Evolutionary conservation across 2,329 filamentous ascomycete species (phyloP), one percentile per base, ranked within the genome.

Genomic region (Cryphonectria radicalis): DNA sequence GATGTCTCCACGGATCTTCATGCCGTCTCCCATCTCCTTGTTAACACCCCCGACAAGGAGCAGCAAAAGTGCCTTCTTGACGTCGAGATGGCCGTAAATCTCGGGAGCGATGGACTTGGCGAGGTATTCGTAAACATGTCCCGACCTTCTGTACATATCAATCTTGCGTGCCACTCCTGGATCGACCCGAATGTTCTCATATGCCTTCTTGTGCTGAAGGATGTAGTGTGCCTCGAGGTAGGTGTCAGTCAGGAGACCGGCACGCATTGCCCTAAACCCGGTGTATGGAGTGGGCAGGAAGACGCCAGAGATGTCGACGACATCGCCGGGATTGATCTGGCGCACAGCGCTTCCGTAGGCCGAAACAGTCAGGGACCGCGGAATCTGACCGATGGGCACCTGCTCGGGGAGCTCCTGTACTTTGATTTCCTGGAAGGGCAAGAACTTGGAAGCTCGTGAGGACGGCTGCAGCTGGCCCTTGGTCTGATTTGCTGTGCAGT

Each of bases 361-460:
- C 77, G 97, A 89, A 32, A 99, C 85, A 0, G 95, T 98, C 74
- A 99, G 84, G 70, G 94, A 94, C 72, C 96, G 90, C 43, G 96
- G 96, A 77, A 99, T 99, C 80, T 99, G 96, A 66, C 96, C 96
- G 74, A 99, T 97, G 10, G 96, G 96, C 0, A 99, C 96, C 81
- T 99, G 96, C 80, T 99, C 96, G n/a, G 96, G 94, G 90, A 98
- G 93, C 80, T 99, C 96, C 82, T 99, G 96, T 70, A 99, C 94
- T 84, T 98, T 98, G 82, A 98, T 90, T 82, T 99, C 96, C 81
- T 99, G 96, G 85, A 99, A 99, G 4, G 96, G 94, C 77, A 97
- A 84, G 79, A 98, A 99, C 78, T 98, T 99, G 67, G 95, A 98
- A 0, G 95, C 96, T 77, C 96, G 89, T n/a, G 95, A 97, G 0